Evolutionary conservation across 805 yeast genomes (phyloP), one percentile per base, ranked within the genome.

Genomic region (Candida suzukii): DNA sequence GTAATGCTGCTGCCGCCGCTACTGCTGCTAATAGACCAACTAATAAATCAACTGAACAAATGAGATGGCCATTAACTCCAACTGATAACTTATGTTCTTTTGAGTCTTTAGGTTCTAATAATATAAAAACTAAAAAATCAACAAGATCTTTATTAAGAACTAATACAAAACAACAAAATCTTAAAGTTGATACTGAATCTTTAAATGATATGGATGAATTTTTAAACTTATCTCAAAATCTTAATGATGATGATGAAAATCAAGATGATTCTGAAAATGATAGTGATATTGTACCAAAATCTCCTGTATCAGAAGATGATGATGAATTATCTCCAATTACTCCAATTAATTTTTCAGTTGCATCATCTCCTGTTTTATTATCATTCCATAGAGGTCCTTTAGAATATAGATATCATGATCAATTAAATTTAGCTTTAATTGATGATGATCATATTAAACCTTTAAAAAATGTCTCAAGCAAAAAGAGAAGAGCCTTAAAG

Each of bases 401-500:
- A 12, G 37, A 38, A 12, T 38, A 38, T 31, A 38, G 41, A 38
- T 22, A 38, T 17, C 41, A 38, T 18, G 36, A 30, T 8, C 35
- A 38, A 11, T 25, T 24, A 4, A 38, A 38, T 19, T 17, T 38
- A 14, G 41, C 41, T 10, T 12, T 38, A 8, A 24, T 38, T 16
- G 37, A 35, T n/a, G 35, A 31, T 35, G 37, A 22, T 25, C 16
- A 35, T 12, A 35, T 35, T 21, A 24, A 20, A 16, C 37, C 37
- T 14, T 35, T 35, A 14, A 35, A 25, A 24, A 24, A 35, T 18
- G 24, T 39, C 18, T 16, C 35, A 25, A 40, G 42, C 39, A 36
- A 47, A 43, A 42, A 40, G 10, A 44, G 39, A 25, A 58, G 54
- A 18, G 60, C 66, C 3, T 40, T 61, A 31, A 60, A 60, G 33